Evolutionary conservation across 2,329 filamentous ascomycete genomes (phyloP).

Genomic region (Davidsoniella virescens): DNA sequence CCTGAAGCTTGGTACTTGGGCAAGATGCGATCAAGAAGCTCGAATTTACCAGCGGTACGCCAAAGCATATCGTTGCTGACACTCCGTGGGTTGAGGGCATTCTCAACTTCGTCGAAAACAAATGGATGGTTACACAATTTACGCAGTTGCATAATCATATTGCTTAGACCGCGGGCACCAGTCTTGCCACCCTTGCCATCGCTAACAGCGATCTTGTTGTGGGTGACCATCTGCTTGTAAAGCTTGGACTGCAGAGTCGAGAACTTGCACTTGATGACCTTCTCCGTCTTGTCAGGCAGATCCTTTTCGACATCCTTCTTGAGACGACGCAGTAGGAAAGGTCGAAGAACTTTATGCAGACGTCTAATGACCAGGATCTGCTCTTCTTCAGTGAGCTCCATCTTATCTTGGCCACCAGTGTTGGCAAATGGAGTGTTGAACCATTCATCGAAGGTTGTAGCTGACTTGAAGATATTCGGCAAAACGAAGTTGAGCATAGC

Average conservation of each 20-base stretch:
- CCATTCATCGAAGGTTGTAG: conserved; percentile 98
- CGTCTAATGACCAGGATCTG: conserved; percentile 95
- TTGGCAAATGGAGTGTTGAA: conserved; percentile 99
- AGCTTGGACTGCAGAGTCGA: conserved; percentile 84
- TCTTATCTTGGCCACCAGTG: conserved; percentile 93
- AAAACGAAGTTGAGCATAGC: conserved; percentile 96
- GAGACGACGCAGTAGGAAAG: conserved; percentile 91
- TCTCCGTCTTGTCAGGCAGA: conserved; percentile 94
- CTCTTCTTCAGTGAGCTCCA: conserved; percentile 99
- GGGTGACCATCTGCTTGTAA: conserved; percentile 93
- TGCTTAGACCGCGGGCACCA: conserved; percentile 84
- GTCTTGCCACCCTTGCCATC: conserved; percentile 94
- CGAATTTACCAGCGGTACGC: conserved; percentile 94
- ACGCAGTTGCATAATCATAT: conserved; percentile 99
- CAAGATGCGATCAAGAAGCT: conserved; percentile 77
- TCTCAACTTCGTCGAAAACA: conserved; percentile 94
- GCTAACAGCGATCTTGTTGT: conserved; percentile 86
- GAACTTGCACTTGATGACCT: conserved; percentile 98
- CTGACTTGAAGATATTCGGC: conserved; percentile 97
- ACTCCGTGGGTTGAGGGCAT: conserved; percentile 85
- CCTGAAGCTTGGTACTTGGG: conserved; percentile 85
- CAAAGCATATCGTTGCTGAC: conserved; percentile 86
- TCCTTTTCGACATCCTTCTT: conserved; percentile 99
- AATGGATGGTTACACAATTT: conserved; percentile 99
- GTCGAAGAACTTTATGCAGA: conserved; percentile 91